Percentiles rank a stretch among this genome's conserved stretches.
These are phyloP conservation scores for Kazachstania kunashirensis DNA, from an alignment of 805 yeast species.

Conservation along the genomic window DNA sequence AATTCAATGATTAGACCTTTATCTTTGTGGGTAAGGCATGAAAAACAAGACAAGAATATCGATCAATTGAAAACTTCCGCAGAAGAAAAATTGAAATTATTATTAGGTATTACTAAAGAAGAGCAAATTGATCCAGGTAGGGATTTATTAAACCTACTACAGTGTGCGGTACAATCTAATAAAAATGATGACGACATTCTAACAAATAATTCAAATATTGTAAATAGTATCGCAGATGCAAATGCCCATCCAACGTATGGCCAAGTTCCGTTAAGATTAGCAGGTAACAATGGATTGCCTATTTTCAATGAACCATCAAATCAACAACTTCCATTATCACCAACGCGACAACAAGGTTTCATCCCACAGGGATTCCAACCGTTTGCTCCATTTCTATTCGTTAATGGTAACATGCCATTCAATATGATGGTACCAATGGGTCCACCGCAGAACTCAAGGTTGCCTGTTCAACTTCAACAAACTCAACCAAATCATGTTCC, in stretches of 20 bases:
- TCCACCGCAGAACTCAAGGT: constrained; percentile 3
- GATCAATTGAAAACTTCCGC: constrained; percentile 53
- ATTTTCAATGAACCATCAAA: too few species aligned
- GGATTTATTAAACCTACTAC: constrained; percentile 57
- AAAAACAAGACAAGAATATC: constrained; percentile 42
- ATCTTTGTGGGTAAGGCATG: constrained; percentile 44
- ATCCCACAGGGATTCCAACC: constrained; percentile 19
- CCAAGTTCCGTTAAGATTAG: too few species aligned
- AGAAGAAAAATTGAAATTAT: constrained; percentile 51
- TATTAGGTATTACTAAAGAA: constrained; percentile 46
- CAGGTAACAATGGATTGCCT: too few species aligned
- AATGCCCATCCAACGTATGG: too few species aligned
- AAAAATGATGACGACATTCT: constrained; percentile 3
- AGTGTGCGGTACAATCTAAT: constrained; percentile 32
- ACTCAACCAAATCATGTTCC: constrained; percentile 4
- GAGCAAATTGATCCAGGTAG: constrained; percentile 57
- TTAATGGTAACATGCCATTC: constrained; percentile 15
- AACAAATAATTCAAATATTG: background rate
- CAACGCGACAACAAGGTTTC: constrained; percentile 8
- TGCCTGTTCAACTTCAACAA: constrained; percentile 1
- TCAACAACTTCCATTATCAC: constrained; percentile 6
- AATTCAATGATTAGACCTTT: constrained; percentile 35
- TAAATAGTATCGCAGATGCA: too few species aligned
- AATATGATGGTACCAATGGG: constrained; percentile 5
- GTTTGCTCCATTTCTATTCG: constrained; percentile 29